Conservation (phyloP, 768 basidiomycete species). For the Mycena rebaudengoi region DNA sequence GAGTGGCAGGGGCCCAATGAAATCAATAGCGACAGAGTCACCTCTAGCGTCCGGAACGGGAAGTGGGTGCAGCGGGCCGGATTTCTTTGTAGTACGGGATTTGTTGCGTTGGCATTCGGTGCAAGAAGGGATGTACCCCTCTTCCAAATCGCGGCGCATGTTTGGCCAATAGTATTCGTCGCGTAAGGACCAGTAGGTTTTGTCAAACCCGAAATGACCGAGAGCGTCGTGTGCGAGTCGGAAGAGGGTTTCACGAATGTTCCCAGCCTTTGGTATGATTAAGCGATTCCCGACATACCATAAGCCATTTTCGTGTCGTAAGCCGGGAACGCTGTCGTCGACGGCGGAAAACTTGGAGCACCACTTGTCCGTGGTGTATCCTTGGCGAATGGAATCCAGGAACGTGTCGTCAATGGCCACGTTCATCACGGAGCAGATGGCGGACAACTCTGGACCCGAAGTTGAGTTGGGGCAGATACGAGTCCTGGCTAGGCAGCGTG, state of each 20-base stretch:
- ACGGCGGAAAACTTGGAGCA: slow-evolving; percentile 6
- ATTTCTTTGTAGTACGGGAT: slow-evolving; percentile 1
- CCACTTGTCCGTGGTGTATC: slow-evolving; percentile 13
- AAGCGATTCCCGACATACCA: slow-evolving; percentile 2
- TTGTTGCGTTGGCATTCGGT: slow-evolving; percentile 44
- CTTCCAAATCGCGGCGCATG: slow-evolving; percentile 10
- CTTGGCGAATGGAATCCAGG: background rate
- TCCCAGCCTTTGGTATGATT: background rate
- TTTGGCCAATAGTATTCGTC: slow-evolving; percentile 21
- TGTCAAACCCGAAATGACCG: slow-evolving; percentile 28
- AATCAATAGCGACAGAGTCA: slow-evolving; percentile 21
- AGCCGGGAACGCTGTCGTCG: background rate
- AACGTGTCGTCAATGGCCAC: background rate
- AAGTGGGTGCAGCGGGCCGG: slow-evolving; percentile 34
- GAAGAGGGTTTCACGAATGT: slow-evolving; percentile 12
- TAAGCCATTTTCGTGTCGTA: background rate
- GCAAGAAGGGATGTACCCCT: slow-evolving; percentile 34
- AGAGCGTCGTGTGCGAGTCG: slow-evolving; percentile 24
- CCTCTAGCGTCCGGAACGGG: slow-evolving; percentile 25
- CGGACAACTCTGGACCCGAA: background rate
- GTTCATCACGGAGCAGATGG: background rate
- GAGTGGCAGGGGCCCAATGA: slow-evolving; percentile 27
- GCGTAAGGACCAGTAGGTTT: slow-evolving; percentile 16
- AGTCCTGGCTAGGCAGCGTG: background rate
- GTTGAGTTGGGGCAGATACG: background rate